Percentiles rank a stretch among this genome's conserved stretches.
Evolutionary conservation across 345 rosid species (phyloP).

Genomic region (Citrus sp.): DNA sequence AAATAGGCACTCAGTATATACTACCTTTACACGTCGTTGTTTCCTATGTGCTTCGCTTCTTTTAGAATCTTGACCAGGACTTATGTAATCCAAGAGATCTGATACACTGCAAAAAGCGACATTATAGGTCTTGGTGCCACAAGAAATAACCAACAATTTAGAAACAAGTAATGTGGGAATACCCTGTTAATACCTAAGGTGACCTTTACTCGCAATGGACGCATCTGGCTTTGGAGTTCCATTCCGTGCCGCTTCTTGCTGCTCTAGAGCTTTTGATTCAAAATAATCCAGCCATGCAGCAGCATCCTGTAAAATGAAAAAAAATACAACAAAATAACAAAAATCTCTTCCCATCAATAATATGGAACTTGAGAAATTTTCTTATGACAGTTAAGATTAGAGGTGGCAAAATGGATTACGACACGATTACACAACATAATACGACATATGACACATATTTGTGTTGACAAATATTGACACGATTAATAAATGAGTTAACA

Average conservation of each 20-base stretch:
- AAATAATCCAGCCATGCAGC: slow-evolving; percentile 76
- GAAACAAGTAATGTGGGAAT: slow-evolving; percentile 41
- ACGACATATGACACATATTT: no score
- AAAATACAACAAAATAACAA: no score
- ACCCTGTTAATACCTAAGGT: slow-evolving; percentile 65
- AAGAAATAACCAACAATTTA: neutral
- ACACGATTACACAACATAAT: no score
- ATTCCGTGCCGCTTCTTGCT: slow-evolving; percentile 60
- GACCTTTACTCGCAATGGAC: slow-evolving; percentile 72
- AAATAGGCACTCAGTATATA: neutral
- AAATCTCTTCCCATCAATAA: neutral
- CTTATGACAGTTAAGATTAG: neutral
- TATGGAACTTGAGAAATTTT: neutral
- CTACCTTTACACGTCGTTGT: slow-evolving; percentile 60
- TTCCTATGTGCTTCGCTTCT: slow-evolving; percentile 46
- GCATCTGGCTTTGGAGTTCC: slow-evolving; percentile 72
- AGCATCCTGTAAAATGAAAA: slow-evolving; percentile 48
- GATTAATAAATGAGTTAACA: no score
- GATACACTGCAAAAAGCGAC: slow-evolving; percentile 52
- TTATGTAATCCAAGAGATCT: slow-evolving; percentile 63
- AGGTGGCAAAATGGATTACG: no score
- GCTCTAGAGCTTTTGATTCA: slow-evolving; percentile 64
- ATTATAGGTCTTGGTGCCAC: slow-evolving; percentile 22
- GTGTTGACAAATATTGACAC: no score
- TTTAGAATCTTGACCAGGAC: slow-evolving; percentile 53